Evolutionary conservation across 202 grass and related monocot genomes (phyloP).

Genomic region (Setaria italica): DNA sequence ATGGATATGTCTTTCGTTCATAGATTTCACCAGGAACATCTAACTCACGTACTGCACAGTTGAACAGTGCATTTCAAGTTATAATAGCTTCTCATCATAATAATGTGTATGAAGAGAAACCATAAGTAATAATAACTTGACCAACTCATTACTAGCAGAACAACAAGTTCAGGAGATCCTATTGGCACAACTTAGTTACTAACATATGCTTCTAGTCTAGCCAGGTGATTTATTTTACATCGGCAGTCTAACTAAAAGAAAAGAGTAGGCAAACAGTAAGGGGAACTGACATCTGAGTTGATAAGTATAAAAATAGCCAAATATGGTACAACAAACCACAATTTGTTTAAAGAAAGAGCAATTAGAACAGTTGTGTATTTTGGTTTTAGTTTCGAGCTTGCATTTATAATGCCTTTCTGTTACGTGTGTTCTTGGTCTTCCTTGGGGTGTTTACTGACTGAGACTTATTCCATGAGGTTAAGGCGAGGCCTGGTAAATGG

Average conservation of each 20-base stretch:
- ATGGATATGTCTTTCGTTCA: conserved; percentile 82
- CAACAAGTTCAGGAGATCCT: not conserved
- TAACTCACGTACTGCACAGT: conserved; percentile 75
- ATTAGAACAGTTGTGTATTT: not conserved
- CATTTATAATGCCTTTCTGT: not conserved
- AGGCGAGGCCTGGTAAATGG: not conserved
- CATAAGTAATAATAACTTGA: conserved; percentile 12
- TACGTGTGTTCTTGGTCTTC: not conserved
- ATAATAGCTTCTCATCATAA: conserved; percentile 31
- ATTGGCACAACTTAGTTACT: conserved; percentile 1
- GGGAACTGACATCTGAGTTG: not conserved
- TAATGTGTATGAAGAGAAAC: conserved; percentile 3
- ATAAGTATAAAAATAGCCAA: not conserved
- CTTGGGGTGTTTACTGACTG: not conserved
- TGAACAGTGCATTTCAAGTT: conserved; percentile 23
- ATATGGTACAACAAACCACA: not conserved
- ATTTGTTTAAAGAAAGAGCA: not conserved
- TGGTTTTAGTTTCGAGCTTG: not conserved
- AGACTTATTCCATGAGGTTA: not conserved
- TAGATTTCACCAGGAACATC: conserved; percentile 92
- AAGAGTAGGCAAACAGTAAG: not conserved
- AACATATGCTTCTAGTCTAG: not conserved
- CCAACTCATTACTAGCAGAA: not conserved
- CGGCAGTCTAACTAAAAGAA: not conserved
- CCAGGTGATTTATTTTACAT: conserved; percentile 1